These are phyloP conservation scores for Urtica urens DNA, from an alignment of 306 rosid genomes.

Conservation along the genomic window DNA sequence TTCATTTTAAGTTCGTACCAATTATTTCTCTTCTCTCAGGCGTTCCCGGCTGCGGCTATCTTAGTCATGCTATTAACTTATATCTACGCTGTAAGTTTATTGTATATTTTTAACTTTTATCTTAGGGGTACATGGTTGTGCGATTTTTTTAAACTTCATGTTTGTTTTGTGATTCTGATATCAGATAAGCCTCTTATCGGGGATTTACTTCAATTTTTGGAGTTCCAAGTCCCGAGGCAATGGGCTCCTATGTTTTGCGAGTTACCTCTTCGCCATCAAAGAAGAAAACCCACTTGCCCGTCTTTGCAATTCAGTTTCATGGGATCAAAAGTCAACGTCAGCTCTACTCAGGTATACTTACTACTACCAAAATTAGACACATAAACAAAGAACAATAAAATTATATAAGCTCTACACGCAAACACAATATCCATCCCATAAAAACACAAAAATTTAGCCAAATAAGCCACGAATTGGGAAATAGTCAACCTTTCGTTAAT, in stretches of 20 bases:
- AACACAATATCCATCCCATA: no score
- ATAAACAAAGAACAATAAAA: no score
- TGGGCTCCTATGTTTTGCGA: constrained; percentile 98
- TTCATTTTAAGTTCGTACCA: constrained; percentile 72
- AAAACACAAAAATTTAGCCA: no score
- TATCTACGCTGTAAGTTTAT: constrained; percentile 75
- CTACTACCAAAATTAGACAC: no score
- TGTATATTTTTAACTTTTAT: constrained; percentile 2
- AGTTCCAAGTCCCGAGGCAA: constrained; percentile 96
- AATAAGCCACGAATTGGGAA: no score
- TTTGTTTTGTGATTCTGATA: not conserved
- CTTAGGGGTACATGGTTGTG: no score
- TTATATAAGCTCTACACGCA: no score
- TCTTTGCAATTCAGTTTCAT: constrained; percentile 66
- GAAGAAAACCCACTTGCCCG: constrained; percentile 46
- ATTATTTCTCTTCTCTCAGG: constrained; percentile 87
- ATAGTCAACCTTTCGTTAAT: no score
- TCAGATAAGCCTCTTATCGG: constrained; percentile 77
- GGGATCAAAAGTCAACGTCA: constrained; percentile 55
- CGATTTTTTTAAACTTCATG: not conserved
- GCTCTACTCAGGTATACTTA: constrained; percentile 58
- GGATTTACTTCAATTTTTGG: constrained; percentile 81
- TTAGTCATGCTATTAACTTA: constrained; percentile 92
- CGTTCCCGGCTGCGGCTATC: constrained; percentile 96
- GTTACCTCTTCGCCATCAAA: constrained; percentile 80